These are phyloP conservation scores for Beta macrorhiza DNA, from an alignment of 179 eudicot genomes.

Conservation along the genomic window DNA sequence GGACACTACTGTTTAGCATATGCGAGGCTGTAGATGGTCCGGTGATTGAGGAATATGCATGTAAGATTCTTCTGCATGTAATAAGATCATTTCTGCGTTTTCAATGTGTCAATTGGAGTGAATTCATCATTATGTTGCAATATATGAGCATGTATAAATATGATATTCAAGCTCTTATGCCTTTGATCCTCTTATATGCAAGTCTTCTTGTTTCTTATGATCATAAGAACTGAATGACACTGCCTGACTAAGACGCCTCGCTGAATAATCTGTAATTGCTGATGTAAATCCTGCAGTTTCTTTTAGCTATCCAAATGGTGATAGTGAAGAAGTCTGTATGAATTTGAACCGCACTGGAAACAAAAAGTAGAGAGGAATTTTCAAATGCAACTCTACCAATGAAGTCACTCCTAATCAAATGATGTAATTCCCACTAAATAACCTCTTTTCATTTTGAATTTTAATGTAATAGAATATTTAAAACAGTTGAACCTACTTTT, in stretches of 20 bases:
- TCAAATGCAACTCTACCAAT: slow-evolving; percentile 57
- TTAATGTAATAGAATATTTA: neutral
- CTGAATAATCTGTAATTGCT: neutral
- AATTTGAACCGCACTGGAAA: slow-evolving; percentile 71
- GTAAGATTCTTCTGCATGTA: slow-evolving; percentile 39
- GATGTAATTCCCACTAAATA: slow-evolving; percentile 45
- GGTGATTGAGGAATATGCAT: slow-evolving; percentile 88
- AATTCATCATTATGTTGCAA: neutral
- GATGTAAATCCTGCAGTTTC: slow-evolving; percentile 53
- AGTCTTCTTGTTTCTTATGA: neutral
- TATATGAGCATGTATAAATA: neutral
- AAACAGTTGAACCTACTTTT: neutral
- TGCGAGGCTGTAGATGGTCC: slow-evolving; percentile 78
- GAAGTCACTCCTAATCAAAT: slow-evolving; percentile 90
- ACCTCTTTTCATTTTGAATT: neutral
- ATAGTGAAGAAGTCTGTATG: slow-evolving; percentile 87
- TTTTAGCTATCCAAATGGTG: slow-evolving; percentile 68
- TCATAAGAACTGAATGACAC: neutral
- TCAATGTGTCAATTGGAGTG: neutral
- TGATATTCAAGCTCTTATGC: neutral
- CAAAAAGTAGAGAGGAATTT: slow-evolving; percentile 78
- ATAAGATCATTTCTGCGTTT: neutral
- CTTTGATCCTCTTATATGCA: neutral
- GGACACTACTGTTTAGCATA: slow-evolving; percentile 73
- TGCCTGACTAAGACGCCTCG: neutral